Evolutionary conservation across 495 filamentous ascomycete genomes (phyloP).

Genomic region (Cladorrhinum samala): DNA sequence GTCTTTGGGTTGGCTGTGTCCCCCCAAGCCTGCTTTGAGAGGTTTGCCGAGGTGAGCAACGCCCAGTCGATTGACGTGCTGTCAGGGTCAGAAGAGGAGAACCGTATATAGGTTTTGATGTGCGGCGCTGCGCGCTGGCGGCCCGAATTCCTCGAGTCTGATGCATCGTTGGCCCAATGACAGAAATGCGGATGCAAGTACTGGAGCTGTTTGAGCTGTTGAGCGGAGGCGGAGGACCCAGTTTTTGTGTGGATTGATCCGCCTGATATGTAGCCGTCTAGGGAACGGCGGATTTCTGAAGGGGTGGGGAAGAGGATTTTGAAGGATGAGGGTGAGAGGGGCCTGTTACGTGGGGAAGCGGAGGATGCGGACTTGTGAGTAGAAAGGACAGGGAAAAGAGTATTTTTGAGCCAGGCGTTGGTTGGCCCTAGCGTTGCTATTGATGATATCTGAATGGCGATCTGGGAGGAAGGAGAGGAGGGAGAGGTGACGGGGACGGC

Average conservation of each 20-base stretch:
- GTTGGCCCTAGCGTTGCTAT: constrained; percentile 72
- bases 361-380: constrained; percentile 10
- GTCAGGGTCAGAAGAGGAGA: constrained; percentile 15
- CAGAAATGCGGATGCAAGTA: constrained; percentile 65
- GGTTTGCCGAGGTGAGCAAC: constrained; percentile 75
- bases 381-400: constrained; percentile 54
- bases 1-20: constrained; percentile 39
- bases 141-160: constrained; percentile 36
- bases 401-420: constrained; percentile 66
- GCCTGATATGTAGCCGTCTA: constrained; percentile 76
- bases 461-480: constrained; percentile 38
- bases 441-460: constrained; percentile 75
- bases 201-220: constrained; percentile 67
- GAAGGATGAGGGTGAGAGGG: no score
- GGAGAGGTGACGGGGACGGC: constrained; percentile 37
- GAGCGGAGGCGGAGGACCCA: constrained; percentile 52
- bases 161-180: constrained; percentile 58
- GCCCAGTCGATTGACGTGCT: constrained; percentile 70
- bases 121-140: constrained; percentile 81
- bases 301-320: constrained; percentile 75
- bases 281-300: constrained; percentile 66
- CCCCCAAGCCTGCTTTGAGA: constrained; percentile 92
- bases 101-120: constrained; percentile 86
- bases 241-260: constrained; percentile 78
- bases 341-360: not conserved